These are phyloP conservation scores for Nakaseomyces nivariensis DNA, from an alignment of 1,139 yeast species.

Conservation along the genomic window DNA sequence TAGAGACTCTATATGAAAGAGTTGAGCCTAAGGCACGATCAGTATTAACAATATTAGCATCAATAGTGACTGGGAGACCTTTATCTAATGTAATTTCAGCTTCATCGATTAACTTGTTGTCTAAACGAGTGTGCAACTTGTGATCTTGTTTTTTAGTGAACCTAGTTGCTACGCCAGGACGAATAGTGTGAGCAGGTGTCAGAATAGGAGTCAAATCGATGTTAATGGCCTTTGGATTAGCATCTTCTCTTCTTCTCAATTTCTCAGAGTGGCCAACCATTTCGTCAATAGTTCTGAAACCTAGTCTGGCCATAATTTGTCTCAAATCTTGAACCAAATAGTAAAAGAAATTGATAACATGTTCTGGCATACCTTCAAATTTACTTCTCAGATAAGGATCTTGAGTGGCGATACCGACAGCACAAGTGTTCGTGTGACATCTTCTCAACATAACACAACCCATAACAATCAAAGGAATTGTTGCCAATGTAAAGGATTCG, in stretches of 20 bases:
- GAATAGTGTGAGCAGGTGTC: conserved; percentile 92
- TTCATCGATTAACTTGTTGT: conserved; percentile 91
- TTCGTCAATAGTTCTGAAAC: conserved; percentile 91
- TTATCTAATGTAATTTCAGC: conserved; percentile 87
- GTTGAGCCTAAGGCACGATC: conserved; percentile 96
- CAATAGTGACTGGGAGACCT: conserved; percentile 91
- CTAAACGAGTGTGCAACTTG: conserved; percentile 82
- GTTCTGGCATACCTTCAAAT: conserved; percentile 95
- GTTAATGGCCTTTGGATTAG: conserved; percentile 84
- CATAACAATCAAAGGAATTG: conserved; percentile 93
- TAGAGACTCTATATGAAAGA: conserved; percentile 84
- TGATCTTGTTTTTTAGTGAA: conserved; percentile 93
- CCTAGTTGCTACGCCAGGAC: conserved; percentile 97
- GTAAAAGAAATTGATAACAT: conserved; percentile 94
- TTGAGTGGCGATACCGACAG: conserved; percentile 98
- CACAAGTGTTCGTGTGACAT: conserved; percentile 89
- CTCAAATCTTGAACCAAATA: conserved; percentile 90
- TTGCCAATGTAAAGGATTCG: conserved; percentile 97
- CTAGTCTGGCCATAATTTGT: conserved; percentile 85
- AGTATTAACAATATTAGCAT: conserved; percentile 85
- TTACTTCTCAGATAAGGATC: conserved; percentile 89
- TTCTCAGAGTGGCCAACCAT: conserved; percentile 97
- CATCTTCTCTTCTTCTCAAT: conserved; percentile 74
- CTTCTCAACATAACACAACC: conserved; percentile 95
- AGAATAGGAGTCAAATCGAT: conserved; percentile 85